Evolutionary conservation across 2,329 filamentous ascomycete species (phyloP).

Genomic region (Sporothrix variecibatus): DNA sequence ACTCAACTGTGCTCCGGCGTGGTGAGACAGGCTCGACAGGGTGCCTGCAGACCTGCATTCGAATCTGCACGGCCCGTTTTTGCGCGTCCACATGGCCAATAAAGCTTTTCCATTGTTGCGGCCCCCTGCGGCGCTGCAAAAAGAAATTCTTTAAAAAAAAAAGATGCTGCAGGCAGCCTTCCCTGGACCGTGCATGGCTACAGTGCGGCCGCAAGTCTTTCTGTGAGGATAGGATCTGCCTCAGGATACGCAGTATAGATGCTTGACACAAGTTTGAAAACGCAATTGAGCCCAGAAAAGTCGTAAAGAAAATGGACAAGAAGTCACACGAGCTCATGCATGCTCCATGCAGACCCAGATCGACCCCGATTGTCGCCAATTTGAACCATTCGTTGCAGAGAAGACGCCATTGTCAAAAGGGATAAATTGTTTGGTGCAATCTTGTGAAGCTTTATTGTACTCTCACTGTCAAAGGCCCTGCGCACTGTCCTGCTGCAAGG

Average conservation of each 20-base stretch:
- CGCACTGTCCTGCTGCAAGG: constrained; percentile 18
- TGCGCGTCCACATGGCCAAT: constrained; percentile 33
- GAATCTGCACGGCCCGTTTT: background rate
- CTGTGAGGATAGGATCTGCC: background rate
- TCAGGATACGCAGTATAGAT: too few species aligned
- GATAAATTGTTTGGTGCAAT: background rate
- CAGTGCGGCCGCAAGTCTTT: background rate
- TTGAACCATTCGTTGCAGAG: constrained; percentile 1
- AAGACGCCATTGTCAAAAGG: background rate
- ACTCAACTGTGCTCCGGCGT: background rate
- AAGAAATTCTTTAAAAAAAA: background rate
- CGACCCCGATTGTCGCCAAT: background rate
- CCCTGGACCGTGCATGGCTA: constrained; percentile 10
- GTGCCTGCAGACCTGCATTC: background rate
- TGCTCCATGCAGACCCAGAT: background rate
- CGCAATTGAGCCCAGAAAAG: background rate
- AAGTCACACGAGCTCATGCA: background rate
- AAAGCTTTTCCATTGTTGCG: constrained; percentile 29
- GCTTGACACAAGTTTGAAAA: background rate
- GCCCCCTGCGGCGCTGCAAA: background rate
- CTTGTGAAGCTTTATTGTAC: background rate
- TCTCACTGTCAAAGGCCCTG: background rate
- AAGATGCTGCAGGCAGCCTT: constrained; percentile 1
- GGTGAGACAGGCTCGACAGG: background rate
- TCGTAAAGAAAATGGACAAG: background rate